Conservation (phyloP, 208 protist genomes). For the Novymonas esmeraldas region DNA sequence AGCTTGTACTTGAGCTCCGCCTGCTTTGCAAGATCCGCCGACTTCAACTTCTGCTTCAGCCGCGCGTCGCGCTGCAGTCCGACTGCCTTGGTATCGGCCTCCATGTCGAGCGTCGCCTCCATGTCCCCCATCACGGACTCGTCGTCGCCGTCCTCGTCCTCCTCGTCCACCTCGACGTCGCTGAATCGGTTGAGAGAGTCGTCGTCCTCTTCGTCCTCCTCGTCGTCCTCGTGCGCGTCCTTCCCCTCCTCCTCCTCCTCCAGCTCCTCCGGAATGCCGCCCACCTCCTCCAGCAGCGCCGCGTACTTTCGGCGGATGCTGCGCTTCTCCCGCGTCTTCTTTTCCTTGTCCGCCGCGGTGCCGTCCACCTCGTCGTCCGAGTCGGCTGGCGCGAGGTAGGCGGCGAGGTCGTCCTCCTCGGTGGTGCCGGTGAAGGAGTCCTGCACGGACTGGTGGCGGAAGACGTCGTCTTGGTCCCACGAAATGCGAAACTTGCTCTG, state of each 20-base stretch:
- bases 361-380: constrained; percentile 65
- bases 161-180: constrained; percentile 64
- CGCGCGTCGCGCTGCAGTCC: constrained; percentile 73
- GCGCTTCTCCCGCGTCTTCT: constrained; percentile 45
- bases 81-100: constrained; percentile 71
- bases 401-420: constrained; percentile 86
- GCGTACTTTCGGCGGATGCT: constrained; percentile 85
- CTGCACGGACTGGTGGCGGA: constrained; percentile 81
- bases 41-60: constrained; percentile 64
- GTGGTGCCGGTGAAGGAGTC: constrained; percentile 89
- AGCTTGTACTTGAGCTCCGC: constrained; percentile 89
- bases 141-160: constrained; percentile 17
- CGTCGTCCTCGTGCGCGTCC: constrained; percentile 21
- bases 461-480: constrained; percentile 92
- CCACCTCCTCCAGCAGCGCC: constrained; percentile 80
- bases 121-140: constrained; percentile 53
- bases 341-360: constrained; percentile 24
- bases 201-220: constrained; percentile 64
- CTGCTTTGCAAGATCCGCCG: constrained; percentile 56
- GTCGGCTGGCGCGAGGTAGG: constrained; percentile 88
- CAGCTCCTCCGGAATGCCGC: constrained; percentile 59
- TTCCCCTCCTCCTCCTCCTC: constrained; percentile 2
- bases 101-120: constrained; percentile 86
- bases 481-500: constrained; percentile 92
- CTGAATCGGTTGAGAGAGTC: constrained; percentile 84